phyloP scores from a whole-genome alignment of 257 asterid species.

The Petunia secreta region DNA sequence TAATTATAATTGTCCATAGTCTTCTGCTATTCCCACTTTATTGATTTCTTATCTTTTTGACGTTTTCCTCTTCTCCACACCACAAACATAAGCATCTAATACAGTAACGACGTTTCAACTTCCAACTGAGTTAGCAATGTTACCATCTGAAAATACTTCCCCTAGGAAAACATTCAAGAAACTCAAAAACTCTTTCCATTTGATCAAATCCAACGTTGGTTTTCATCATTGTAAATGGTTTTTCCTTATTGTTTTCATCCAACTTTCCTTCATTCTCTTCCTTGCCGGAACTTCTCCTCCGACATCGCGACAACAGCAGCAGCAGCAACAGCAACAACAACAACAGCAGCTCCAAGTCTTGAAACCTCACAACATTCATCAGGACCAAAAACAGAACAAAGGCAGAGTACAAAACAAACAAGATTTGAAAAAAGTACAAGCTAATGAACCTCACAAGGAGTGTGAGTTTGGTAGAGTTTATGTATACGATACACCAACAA shows the following conservation, averaged over 20 bases:
- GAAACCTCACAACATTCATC: background rate
- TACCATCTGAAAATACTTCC: constrained; percentile 21
- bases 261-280: constrained; percentile 29
- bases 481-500: constrained; percentile 54
- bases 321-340: background rate
- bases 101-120: background rate
- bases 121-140: background rate
- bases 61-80: background rate
- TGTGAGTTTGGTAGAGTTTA: constrained; percentile 58
- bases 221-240: constrained; percentile 31
- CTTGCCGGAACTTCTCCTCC: constrained; percentile 35
- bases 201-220: constrained; percentile 30
- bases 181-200: constrained; percentile 23
- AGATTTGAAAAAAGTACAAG: background rate
- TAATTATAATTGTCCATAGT: background rate
- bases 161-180: constrained; percentile 29
- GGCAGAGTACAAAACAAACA: background rate
- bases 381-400: background rate
- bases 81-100: background rate
- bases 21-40: background rate
- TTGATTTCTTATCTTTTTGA: background rate
- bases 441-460: background rate
- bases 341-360: background rate
- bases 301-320: constrained; percentile 24
- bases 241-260: constrained; percentile 23